Percentiles rank a stretch among this genome's conserved stretches.
Conservation (phyloP, 257 asterid genomes). For the Penstemon barbatus region DNA sequence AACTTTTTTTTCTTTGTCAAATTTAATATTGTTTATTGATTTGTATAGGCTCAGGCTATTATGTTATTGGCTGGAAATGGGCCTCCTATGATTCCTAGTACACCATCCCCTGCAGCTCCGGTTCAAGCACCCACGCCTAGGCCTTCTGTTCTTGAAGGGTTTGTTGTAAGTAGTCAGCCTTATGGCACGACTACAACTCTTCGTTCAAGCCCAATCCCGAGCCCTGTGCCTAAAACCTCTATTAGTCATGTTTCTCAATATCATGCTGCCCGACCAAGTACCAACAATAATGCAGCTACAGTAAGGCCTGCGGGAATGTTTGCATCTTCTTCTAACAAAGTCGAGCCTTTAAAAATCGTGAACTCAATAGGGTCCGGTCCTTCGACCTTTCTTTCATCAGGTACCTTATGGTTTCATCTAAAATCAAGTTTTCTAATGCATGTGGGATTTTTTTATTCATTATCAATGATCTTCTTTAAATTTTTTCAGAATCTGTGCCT, state of each 20-base stretch:
- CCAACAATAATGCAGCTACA: constrained; percentile 28
- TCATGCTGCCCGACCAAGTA: constrained; percentile 33
- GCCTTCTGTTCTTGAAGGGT: constrained; percentile 48
- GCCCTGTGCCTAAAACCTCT: constrained; percentile 40
- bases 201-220: constrained; percentile 36
- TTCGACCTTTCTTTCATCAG: constrained; percentile 35
- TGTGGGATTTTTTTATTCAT: not conserved
- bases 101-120: constrained; percentile 46
- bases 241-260: constrained; percentile 28
- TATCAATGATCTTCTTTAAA: not conserved
- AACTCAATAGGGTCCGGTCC: constrained; percentile 38
- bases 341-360: constrained; percentile 41
- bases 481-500: constrained; percentile 61
- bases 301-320: constrained; percentile 35
- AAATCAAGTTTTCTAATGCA: not conserved
- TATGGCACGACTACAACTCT: constrained; percentile 28
- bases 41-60: constrained; percentile 76
- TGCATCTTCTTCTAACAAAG: constrained; percentile 33
- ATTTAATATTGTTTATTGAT: not conserved
- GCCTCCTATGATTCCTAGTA: constrained; percentile 38
- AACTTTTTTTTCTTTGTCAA: not conserved
- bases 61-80: constrained; percentile 90
- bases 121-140: constrained; percentile 43
- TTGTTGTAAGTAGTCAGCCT: constrained; percentile 37
- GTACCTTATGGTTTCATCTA: constrained; percentile 32